phyloP scores from a whole-genome alignment of 495 filamentous ascomycete genomes.

The Podospora pseudocomata region DNA sequence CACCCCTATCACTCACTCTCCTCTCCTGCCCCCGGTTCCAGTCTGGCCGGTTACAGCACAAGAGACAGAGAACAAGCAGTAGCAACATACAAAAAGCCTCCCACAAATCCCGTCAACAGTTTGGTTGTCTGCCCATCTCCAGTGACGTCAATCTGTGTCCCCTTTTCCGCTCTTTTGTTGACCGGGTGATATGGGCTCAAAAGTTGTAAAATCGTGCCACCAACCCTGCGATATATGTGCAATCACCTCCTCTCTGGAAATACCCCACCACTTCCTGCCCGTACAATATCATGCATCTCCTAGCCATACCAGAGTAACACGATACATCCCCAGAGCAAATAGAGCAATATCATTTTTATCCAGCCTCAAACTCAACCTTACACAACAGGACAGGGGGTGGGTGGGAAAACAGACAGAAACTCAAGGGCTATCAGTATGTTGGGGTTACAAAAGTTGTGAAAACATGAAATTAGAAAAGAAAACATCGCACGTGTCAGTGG shows the following conservation, averaged over 20 bases:
- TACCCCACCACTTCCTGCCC: neutral
- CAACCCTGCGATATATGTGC: neutral
- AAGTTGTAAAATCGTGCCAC: neutral
- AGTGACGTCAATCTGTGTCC: neutral
- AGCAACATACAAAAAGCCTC: neutral
- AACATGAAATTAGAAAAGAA: neutral
- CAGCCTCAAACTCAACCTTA: neutral
- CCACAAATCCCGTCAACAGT: neutral
- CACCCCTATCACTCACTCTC: neutral
- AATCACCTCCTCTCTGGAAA: neutral
- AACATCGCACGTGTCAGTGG: neutral
- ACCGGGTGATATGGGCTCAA: neutral
- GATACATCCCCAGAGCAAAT: neutral
- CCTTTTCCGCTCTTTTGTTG: neutral
- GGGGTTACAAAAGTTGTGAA: neutral
- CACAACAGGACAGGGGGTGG: neutral
- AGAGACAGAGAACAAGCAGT: neutral
- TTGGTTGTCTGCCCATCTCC: neutral
- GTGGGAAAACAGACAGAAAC: neutral
- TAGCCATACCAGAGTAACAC: neutral
- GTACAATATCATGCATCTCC: neutral
- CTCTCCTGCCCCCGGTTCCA: neutral
- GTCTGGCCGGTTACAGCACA: neutral
- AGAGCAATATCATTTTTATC: slow-evolving; percentile 1
- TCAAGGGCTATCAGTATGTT: neutral